Conservation (phyloP, 1,284 basidiomycete genomes). For the Phellopilus nigrolimitatus region DNA sequence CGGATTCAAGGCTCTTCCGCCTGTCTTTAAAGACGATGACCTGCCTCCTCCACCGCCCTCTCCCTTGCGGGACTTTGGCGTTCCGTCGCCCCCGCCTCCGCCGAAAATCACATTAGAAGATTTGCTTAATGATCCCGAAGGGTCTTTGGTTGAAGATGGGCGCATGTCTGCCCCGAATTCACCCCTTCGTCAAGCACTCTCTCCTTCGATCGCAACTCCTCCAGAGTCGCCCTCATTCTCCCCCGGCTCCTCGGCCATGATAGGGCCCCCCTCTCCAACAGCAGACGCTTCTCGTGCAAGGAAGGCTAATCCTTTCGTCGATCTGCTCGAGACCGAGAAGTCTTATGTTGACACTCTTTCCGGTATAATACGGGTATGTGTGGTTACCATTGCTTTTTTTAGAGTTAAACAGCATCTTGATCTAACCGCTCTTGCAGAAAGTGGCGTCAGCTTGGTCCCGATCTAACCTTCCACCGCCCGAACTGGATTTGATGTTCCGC, state of each 20-base stretch:
- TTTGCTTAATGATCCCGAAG: background rate
- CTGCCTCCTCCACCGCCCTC: conserved; percentile 34
- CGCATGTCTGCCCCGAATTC: conserved; percentile 1
- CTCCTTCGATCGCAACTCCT: conserved; percentile 1
- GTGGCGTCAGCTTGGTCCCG: conserved; percentile 96
- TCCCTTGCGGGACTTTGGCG: conserved; percentile 21
- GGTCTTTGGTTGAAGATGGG: conserved; percentile 10
- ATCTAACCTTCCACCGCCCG: conserved; percentile 87
- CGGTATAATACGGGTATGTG: conserved; percentile 84
- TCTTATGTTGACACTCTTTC: conserved; percentile 89
- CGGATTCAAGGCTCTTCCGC: conserved; percentile 29
- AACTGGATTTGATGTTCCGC: conserved; percentile 93
- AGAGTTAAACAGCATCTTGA: conserved; percentile 5
- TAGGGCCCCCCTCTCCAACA: conserved; percentile 28
- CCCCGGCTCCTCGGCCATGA: background rate
- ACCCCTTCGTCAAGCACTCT: background rate
- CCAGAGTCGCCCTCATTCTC: conserved; percentile 14
- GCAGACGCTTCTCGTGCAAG: conserved; percentile 37
- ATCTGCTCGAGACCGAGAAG: conserved; percentile 93
- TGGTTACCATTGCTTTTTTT: conserved; percentile 11
- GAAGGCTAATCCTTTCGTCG: conserved; percentile 79
- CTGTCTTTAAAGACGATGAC: conserved; percentile 31
- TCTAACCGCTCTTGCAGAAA: conserved; percentile 51
- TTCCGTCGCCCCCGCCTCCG: conserved; percentile 31
- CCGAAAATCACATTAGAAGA: conserved; percentile 31